phyloP scores from a whole-genome alignment of 805 yeast species.

The Teunomyces lycoperdinae region DNA sequence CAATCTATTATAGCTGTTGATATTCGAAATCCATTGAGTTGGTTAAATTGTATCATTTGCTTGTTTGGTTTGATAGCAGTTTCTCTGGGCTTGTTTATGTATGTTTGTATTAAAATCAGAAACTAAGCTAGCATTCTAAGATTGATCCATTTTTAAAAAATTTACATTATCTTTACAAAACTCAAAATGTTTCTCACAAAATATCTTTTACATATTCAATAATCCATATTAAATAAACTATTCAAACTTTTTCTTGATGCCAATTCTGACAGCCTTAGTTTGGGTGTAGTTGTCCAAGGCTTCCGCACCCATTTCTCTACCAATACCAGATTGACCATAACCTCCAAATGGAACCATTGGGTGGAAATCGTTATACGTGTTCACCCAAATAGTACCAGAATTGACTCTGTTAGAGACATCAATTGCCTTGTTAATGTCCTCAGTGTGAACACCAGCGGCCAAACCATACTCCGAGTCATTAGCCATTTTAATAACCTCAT shows the following conservation, averaged over 20 bases:
- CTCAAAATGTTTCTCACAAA: neutral
- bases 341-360: conserved; percentile 92
- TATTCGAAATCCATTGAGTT: no score
- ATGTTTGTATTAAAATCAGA: no score
- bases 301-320: conserved; percentile 89
- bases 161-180: neutral
- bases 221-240: neutral
- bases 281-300: conserved; percentile 85
- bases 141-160: neutral
- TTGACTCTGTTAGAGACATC: conserved; percentile 70
- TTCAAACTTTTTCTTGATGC: conserved; percentile 10
- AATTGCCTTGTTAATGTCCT: conserved; percentile 69
- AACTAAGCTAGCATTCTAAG: no score
- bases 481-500: conserved; percentile 75
- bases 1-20: no score
- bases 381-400: conserved; percentile 91
- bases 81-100: no score
- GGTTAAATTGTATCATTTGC: no score
- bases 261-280: conserved; percentile 77
- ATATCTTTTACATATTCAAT: neutral
- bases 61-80: no score
- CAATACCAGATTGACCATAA: conserved; percentile 85
- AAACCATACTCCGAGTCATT: conserved; percentile 83
- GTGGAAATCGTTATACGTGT: conserved; percentile 87
- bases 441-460: conserved; percentile 88